Base-by-base conservation (phyloP, 371 early-diverging fungal genomes). In the Haplosporangium sp. region DNA sequence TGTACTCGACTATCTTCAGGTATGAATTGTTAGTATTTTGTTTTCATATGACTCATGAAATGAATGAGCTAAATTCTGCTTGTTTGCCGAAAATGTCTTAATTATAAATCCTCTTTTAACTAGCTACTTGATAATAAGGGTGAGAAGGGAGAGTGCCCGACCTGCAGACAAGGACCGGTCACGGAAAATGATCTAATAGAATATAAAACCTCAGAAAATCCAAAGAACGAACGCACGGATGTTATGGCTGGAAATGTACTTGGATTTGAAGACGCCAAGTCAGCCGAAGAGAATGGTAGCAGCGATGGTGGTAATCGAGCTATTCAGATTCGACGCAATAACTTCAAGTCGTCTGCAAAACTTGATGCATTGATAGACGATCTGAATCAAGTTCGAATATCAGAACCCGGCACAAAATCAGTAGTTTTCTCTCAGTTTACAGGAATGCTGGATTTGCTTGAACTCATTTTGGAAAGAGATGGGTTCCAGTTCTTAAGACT, bases 401-500 rank as follows among this genome's bases (percentile, higher is more conserved):
- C 53, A 1, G 76, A 72, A 1, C 72, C 78, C 0, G 35, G 19
- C 4, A 63, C 62, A 9, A 89, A 89, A 61, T 85, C 89, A 8
- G 93, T 97, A 27, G 90, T 97, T 1, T 97, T 96, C 81, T 95
- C 94, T 8, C 97, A 96, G 67, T 96, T 94, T 81, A 93, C 93
- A 1, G 81, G 84, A 6, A 88, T 94, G 82, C 81, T 95, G 34
- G 90, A 92, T 62, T 71, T 95, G 13, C 78, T 89, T 1, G 87
- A 88, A 57, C 83, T 87, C 27, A 84, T 92, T 17, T 72, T 94
- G 44, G 60, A 72, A 9, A 69, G 85, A 15, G 85, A 86, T 35
- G 85, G 85, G 0, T 86, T 94, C 39, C 11, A 61, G 27, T 91
- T 81, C 69, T 82, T 84, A 13, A 87, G 94, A 11, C 71, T 95